These are phyloP conservation scores for Boletus coccyginus DNA, from an alignment of 768 basidiomycete species.

Conservation along the genomic window DNA sequence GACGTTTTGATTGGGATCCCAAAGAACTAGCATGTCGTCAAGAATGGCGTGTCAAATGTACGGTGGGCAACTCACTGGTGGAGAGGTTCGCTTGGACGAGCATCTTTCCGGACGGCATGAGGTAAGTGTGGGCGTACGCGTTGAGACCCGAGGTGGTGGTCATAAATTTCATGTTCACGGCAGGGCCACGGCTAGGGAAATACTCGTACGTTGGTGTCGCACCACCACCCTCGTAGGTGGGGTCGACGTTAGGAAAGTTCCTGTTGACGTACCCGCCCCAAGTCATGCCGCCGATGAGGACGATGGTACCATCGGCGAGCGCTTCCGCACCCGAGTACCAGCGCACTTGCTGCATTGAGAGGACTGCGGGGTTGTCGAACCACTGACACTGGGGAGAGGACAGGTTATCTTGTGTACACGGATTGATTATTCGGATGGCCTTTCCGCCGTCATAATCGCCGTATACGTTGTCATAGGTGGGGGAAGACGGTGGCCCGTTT, in stretches of 20 bases:
- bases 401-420: slow-evolving; percentile 54
- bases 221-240: slow-evolving; percentile 53
- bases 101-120: slow-evolving; percentile 71
- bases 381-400: slow-evolving; percentile 53
- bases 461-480: slow-evolving; percentile 57
- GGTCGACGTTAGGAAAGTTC: slow-evolving; percentile 65
- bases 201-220: slow-evolving; percentile 83
- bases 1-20: slow-evolving; percentile 51
- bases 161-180: slow-evolving; percentile 61
- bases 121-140: slow-evolving; percentile 68
- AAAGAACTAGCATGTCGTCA: slow-evolving; percentile 35
- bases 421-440: slow-evolving; percentile 76
- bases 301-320: slow-evolving; percentile 71
- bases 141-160: slow-evolving; percentile 73
- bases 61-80: slow-evolving; percentile 48
- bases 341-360: slow-evolving; percentile 61
- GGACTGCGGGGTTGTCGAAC: slow-evolving; percentile 62
- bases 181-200: slow-evolving; percentile 58
- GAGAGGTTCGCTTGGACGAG: slow-evolving; percentile 78
- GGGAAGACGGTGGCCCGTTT: slow-evolving; percentile 30
- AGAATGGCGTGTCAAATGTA: not conserved
- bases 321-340: slow-evolving; percentile 78
- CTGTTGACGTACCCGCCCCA: slow-evolving; percentile 76
- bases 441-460: slow-evolving; percentile 78
- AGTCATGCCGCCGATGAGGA: slow-evolving; percentile 75